Percentiles rank a stretch among this genome's conserved stretches.
Evolutionary conservation across 164 flowering plant species (phyloP).

Genomic region (Magnolia officinalis): DNA sequence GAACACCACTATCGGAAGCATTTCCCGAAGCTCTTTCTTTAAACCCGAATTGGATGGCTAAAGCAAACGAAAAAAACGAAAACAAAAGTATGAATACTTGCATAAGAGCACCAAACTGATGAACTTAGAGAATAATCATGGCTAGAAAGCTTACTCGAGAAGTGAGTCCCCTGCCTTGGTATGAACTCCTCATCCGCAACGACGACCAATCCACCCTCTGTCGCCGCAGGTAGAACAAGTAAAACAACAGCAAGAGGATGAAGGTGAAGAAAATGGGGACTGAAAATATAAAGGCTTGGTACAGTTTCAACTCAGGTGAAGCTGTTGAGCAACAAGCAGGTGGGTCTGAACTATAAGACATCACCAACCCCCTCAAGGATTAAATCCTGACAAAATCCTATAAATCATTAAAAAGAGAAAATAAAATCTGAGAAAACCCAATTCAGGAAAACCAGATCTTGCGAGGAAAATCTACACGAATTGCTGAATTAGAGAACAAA

Average conservation of each 20-base stretch:
- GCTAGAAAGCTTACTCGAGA: conserved; percentile 31
- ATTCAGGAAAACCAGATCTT: background rate
- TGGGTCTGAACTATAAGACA: conserved; percentile 27
- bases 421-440: background rate
- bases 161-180: conserved; percentile 10
- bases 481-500: background rate
- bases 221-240: conserved; percentile 63
- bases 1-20: conserved; percentile 74
- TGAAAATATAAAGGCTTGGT: conserved; percentile 61
- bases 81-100: background rate
- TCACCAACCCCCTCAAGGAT: conserved; percentile 12
- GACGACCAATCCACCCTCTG: conserved; percentile 59
- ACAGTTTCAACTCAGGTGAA: conserved; percentile 47
- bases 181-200: conserved; percentile 43
- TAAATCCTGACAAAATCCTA: conserved; percentile 6
- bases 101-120: background rate
- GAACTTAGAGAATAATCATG: background rate
- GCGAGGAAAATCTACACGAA: background rate
- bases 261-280: conserved; percentile 58
- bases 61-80: conserved; percentile 4
- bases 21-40: conserved; percentile 79
- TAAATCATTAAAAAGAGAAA: background rate
- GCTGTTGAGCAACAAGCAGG: conserved; percentile 30
- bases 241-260: conserved; percentile 49
- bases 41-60: conserved; percentile 52